Base-by-base conservation (phyloP, 805 yeast species). In the Metschnikowia cubensis region DNA sequence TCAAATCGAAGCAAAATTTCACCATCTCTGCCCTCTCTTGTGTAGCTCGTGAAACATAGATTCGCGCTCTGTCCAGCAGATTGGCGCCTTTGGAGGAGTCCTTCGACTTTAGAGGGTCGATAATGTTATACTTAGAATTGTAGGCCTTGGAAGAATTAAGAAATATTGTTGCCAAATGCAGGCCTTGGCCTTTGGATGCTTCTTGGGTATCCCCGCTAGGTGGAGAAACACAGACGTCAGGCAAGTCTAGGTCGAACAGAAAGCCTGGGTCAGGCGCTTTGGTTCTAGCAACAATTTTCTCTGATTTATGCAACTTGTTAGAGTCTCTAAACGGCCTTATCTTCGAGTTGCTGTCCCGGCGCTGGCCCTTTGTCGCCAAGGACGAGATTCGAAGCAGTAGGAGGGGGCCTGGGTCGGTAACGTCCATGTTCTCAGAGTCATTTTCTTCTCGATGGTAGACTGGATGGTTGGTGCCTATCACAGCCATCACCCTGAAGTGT, bases 1-100 rank as follows among this genome's bases (percentile, higher is more conserved):
- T 81, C 50, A 75, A 66, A 29, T 76, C 79, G 8, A 84, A 52
- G 58, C 75, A 68, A 11, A 72, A 60, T 49, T 75, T 74, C 15
- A 80, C 82, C 49, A 71, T 71, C 45, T 78, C 82, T 0, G 81
- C 82, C 45, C 85, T 59, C 21, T 69, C 64, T 11, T 71, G 55
- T 0, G 81, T 70, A 4, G 69, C 59, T 22, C 67, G 66, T 3
- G 80, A 67, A 0, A 69, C 58, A 11, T 53, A 47, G 11, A 48
- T 43, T 21, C 35, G 51, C 13, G 15, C 35, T n/a, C 55, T 47
- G 49, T 45, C 45, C 29, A 41, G 47, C 51, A 49, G 51, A 35
- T 25, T 25, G 33, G 40, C 35, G 14, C 32, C 39, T 35, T 36
- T 35, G 25, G 33, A 15, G 3, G 49, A 17, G 31, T 48, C 50